Base-by-base conservation (phyloP, 305 asterid genomes). In the Caryopteris hybrid region DNA sequence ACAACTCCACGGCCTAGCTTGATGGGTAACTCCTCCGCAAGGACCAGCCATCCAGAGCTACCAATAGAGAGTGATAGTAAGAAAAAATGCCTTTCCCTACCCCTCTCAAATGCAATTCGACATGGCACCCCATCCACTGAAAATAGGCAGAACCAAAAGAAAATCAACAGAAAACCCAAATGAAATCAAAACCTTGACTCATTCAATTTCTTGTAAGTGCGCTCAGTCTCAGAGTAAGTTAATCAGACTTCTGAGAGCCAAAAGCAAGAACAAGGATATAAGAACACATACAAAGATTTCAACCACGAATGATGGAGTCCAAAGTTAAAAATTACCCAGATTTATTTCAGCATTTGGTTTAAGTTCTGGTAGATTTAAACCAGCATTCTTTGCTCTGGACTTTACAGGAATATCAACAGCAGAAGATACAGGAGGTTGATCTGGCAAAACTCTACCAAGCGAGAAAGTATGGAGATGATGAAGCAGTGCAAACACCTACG, bases 71-170 rank as follows among this genome's bases (percentile, higher is more conserved):
- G 64, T 59, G 99, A 81, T 64, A 91, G 71, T 73, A 94, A 81
- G 69, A 70, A 77, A 83, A 94, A 94, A 70, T 89, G 87, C 17
- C 96, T 95, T 76, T 91, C 99, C 73, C 82, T 94, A 47, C 99
- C 99, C 83, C 96, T 89, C 87, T 94, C 98, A 75, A 94, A 94
- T 59, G 99, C 95, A 71, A 94, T 91, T 72, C 93, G 90, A 76
- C 99, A 94, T 50, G 99, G 95, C 66, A 94, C 78, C 48, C 87
- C 86, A 70, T 86, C 97, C 76, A 79, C 99, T 94, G 86, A 59
- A 71, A 61, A 72, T 36, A 60, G 27, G 72, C 43, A 66, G 75
- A 76, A 76, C 31, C 64, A 53, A 76, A 21, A 63, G 14, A 16
- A 39, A 50, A 59, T 59, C 18, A 39, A 59, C 9, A 63, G 68